Base-by-base conservation (phyloP, 2,329 filamentous ascomycete species). In the Calonectria pseudoreteaudii region DNA sequence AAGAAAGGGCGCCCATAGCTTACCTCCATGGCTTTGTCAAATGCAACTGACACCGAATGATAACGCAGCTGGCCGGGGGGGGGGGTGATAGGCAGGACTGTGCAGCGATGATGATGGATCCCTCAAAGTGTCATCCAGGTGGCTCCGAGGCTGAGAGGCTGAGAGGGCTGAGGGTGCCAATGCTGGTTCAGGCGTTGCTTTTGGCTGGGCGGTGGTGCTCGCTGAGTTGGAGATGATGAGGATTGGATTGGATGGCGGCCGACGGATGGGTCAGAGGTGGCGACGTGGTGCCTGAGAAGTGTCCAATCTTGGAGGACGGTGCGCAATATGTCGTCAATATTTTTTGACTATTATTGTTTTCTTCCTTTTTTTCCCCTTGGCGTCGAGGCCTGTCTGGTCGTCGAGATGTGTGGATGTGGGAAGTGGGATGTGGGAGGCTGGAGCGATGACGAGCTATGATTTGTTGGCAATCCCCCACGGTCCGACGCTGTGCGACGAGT, bases 11-110 rank as follows among this genome's bases (percentile, higher is more conserved):
- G 38, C n/a, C 16, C 20, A 36, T 47, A 64, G 50, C 71, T 73
- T 70, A 73, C 71, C 71, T 73, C 71, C 71, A 73, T 73, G 50
- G 56, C 65, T 72, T 31, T 41, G 56, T 72, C 66, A 68, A 68
- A 38, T 62, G 44, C 70, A 68, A 65, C 56, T 49, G 30, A 34
- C 34, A 62, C 52, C 64, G 36, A 58, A 62, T 30, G 66, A 69
- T 65, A 66, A 44, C 52, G 53, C 65, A 26, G 53, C 53, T 68
- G 26, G 53, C 64, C 31, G 64, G 52, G 65, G 53, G 31, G 64
- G 52, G 65, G 53, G 31, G 52, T 41, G 52, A 64, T 68, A 62
- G 36, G 56, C 65, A 60, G 64, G 64, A 49, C 36, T 36, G 31
- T 50, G 31, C 60, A 47, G 60, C 36, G 58, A 52, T 62, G 53